Conservation (phyloP, 805 yeast genomes). For the Candida nitratophila region DNA sequence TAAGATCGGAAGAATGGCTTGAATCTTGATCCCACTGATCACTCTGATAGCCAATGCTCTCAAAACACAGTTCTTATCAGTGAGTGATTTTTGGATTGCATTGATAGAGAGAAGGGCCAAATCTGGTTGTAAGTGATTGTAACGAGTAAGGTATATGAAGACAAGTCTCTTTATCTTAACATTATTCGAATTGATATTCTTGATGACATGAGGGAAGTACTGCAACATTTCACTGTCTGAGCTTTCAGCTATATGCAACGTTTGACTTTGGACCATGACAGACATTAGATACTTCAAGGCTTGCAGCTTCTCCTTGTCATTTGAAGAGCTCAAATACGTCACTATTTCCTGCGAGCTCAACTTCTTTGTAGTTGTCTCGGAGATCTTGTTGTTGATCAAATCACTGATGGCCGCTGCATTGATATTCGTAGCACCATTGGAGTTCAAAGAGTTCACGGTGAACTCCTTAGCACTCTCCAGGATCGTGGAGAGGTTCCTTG, state of each 20-base stretch:
- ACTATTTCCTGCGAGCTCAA: slow-evolving; percentile 60
- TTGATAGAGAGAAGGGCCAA: slow-evolving; percentile 85
- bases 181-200: slow-evolving; percentile 68
- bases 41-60: slow-evolving; percentile 73
- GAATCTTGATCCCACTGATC: slow-evolving; percentile 74
- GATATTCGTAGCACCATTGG: neutral
- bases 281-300: slow-evolving; percentile 38
- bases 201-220: slow-evolving; percentile 81
- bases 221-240: slow-evolving; percentile 33
- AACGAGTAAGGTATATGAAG: slow-evolving; percentile 63
- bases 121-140: slow-evolving; percentile 81
- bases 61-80: slow-evolving; percentile 59
- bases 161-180: slow-evolving; percentile 68
- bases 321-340: slow-evolving; percentile 58
- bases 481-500: neutral
- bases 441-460: slow-evolving; percentile 1
- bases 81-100: slow-evolving; percentile 78
- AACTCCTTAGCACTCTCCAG: slow-evolving; percentile 1
- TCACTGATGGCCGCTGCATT: neutral
- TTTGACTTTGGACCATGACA: slow-evolving; percentile 22
- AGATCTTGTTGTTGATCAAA: slow-evolving; percentile 3
- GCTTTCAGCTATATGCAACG: slow-evolving; percentile 10
- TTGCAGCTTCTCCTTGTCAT: slow-evolving; percentile 53
- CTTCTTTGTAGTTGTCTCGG: neutral
- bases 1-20: slow-evolving; percentile 75